Conservation (phyloP, 305 asterid species). For the Ruellia speciosa region DNA sequence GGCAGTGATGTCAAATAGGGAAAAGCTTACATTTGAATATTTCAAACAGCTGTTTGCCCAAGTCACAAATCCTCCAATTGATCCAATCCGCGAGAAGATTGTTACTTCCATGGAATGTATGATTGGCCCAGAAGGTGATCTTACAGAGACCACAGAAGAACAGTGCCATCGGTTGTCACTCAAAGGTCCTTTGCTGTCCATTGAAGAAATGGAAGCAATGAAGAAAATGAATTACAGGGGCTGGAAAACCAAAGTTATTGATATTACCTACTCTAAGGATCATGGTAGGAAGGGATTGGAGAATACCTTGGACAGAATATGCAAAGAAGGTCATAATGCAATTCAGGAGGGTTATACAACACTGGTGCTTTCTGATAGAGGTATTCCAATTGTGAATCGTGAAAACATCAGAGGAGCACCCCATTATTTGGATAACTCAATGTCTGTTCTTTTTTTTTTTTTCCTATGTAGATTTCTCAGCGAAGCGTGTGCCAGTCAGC, state of each 20-base stretch:
- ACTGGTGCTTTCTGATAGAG: slow-evolving; percentile 91
- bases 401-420: background rate
- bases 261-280: slow-evolving; percentile 67
- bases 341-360: slow-evolving; percentile 86
- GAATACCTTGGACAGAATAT: slow-evolving; percentile 83
- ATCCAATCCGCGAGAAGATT: slow-evolving; percentile 96
- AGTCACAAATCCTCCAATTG: slow-evolving; percentile 97
- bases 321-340: slow-evolving; percentile 79
- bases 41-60: slow-evolving; percentile 99
- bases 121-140: slow-evolving; percentile 99
- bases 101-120: slow-evolving; percentile 96
- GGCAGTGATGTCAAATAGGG: slow-evolving; percentile 96
- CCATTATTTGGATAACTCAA: slow-evolving; percentile 10
- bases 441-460: slow-evolving; percentile 19
- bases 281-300: slow-evolving; percentile 81
- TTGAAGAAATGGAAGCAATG: slow-evolving; percentile 84
- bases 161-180: slow-evolving; percentile 94
- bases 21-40: slow-evolving; percentile 87
- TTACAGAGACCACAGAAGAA: slow-evolving; percentile 92
- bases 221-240: slow-evolving; percentile 92
- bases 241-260: slow-evolving; percentile 89
- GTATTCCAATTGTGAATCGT: slow-evolving; percentile 28
- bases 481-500: slow-evolving; percentile 78
- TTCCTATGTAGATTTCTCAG: slow-evolving; percentile 62
- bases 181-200: slow-evolving; percentile 79